These are phyloP conservation scores for Cordyceps militaris DNA, from an alignment of 2,329 filamentous ascomycete species.

Conservation along the genomic window DNA sequence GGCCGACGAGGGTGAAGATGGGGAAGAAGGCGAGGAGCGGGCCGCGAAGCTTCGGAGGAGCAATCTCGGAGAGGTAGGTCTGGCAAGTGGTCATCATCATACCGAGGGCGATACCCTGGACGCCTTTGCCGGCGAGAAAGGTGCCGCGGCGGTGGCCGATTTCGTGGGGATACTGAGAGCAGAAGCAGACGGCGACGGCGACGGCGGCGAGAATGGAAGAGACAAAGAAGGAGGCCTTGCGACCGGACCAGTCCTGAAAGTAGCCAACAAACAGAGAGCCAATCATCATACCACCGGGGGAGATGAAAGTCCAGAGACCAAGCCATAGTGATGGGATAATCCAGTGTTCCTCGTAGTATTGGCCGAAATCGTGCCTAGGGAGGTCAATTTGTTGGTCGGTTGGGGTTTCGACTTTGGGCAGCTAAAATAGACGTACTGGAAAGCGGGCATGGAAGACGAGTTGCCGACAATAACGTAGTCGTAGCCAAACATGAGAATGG, in stretches of 20 bases:
- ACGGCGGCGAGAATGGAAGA: conserved; percentile 31
- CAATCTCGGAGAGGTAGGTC: conserved; percentile 45
- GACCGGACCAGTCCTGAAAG: conserved; percentile 34
- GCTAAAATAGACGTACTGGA: conserved; percentile 19
- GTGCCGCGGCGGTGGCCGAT: conserved; percentile 26
- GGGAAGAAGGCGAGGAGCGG: conserved; percentile 42
- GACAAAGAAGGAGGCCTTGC: conserved; percentile 28
- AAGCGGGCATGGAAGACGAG: conserved; percentile 21
- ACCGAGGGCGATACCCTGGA: conserved; percentile 39
- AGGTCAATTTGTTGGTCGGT: not conserved
- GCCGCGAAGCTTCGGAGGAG: conserved; percentile 38
- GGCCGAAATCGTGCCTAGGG: conserved; percentile 27
- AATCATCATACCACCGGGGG: conserved; percentile 31
- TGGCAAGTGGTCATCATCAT: conserved; percentile 35
- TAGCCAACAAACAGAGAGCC: conserved; percentile 31
- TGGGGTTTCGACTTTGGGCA: not conserved
- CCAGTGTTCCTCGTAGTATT: conserved; percentile 21
- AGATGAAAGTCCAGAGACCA: conserved; percentile 35
- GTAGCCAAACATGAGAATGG: conserved; percentile 24
- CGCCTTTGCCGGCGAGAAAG: conserved; percentile 39
- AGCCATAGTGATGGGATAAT: conserved; percentile 38
- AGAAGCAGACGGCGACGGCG: conserved; percentile 27
- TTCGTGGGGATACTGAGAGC: conserved; percentile 17
- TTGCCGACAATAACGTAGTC: conserved; percentile 26
- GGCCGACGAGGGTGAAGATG: conserved; percentile 40